phyloP scores from a whole-genome alignment of 2,329 filamentous ascomycete species.

The Aspergillus texensis region DNA sequence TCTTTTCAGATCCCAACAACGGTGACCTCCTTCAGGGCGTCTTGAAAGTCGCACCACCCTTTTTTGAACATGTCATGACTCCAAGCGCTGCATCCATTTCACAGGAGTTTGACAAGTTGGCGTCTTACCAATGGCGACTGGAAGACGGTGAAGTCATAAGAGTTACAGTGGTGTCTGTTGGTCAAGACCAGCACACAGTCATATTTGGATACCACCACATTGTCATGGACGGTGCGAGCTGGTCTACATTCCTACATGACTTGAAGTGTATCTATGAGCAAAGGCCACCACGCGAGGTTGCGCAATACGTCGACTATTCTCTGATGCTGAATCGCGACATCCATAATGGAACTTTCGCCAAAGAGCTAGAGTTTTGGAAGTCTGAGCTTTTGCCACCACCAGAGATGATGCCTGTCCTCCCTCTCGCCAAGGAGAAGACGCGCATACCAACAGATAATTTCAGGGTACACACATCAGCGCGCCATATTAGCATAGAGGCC shows the following conservation, averaged over 20 bases:
- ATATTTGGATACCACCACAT: background rate
- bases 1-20: background rate
- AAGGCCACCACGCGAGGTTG: background rate
- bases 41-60: background rate
- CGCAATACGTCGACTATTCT: slow-evolving; percentile 10
- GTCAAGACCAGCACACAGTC: background rate
- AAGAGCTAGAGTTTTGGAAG: slow-evolving; percentile 10
- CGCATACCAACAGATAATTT: background rate
- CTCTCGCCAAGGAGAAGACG: background rate
- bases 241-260: background rate
- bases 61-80: background rate
- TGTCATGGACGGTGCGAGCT: background rate
- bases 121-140: background rate
- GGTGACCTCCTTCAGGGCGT: slow-evolving; percentile 1
- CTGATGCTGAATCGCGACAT: background rate
- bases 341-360: background rate
- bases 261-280: background rate
- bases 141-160: background rate
- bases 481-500: background rate
- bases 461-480: background rate
- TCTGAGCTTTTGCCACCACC: background rate
- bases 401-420: slow-evolving; percentile 4
- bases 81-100: background rate
- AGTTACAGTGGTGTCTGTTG: background rate
- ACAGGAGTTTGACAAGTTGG: background rate